These are phyloP conservation scores for Dactylellina drechsleri DNA, from an alignment of 2,329 filamentous ascomycete species.

Conservation along the genomic window DNA sequence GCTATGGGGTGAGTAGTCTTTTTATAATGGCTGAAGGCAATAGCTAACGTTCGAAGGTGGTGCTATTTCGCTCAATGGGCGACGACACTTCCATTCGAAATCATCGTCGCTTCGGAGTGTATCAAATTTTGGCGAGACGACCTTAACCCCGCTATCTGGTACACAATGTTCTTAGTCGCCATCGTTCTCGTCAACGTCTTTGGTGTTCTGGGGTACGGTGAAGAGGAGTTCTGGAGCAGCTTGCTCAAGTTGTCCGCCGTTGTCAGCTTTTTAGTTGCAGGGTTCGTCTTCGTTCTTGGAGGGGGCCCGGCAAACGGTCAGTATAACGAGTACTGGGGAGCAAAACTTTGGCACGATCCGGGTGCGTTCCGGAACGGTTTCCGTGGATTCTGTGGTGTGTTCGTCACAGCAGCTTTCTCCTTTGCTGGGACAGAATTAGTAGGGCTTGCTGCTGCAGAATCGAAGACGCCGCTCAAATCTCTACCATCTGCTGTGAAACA, in stretches of 20 bases:
- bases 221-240: slow-evolving; percentile 70
- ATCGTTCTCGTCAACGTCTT: slow-evolving; percentile 68
- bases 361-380: slow-evolving; percentile 70
- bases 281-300: slow-evolving; percentile 69
- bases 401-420: slow-evolving; percentile 73
- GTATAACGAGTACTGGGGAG: slow-evolving; percentile 37
- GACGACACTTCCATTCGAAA: slow-evolving; percentile 67
- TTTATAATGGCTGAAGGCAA: neutral
- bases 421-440: slow-evolving; percentile 73
- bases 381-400: slow-evolving; percentile 71
- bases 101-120: slow-evolving; percentile 68
- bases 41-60: slow-evolving; percentile 60
- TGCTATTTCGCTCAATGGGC: slow-evolving; percentile 67
- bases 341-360: slow-evolving; percentile 69
- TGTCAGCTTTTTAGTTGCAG: slow-evolving; percentile 73
- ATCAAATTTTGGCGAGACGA: slow-evolving; percentile 68
- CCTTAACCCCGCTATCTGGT: slow-evolving; percentile 68
- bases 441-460: slow-evolving; percentile 70
- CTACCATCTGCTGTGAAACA: slow-evolving; percentile 64
- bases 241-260: slow-evolving; percentile 70
- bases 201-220: slow-evolving; percentile 69
- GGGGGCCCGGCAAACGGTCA: slow-evolving; percentile 65
- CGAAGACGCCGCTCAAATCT: slow-evolving; percentile 67
- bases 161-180: slow-evolving; percentile 68
- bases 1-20: slow-evolving; percentile 63